Evolutionary conservation across 371 early-diverging fungal genomes (phyloP).

Genomic region (Rhizopus microsporus): DNA sequence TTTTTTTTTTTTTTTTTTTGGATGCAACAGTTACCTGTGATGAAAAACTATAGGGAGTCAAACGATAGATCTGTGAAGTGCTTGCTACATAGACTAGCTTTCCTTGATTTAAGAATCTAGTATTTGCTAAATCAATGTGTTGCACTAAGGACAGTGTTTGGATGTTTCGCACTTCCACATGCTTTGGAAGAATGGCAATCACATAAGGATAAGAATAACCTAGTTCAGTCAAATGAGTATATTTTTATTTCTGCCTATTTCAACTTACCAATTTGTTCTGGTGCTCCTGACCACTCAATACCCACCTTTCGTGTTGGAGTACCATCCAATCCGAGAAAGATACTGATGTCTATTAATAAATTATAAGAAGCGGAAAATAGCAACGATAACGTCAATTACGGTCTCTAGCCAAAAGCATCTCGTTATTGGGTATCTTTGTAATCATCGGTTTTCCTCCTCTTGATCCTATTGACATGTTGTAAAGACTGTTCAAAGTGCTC

Average conservation of each 20-base stretch:
- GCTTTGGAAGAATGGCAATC: conserved; percentile 66
- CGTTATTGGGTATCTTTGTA: conserved; percentile 68
- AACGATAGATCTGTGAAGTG: conserved; percentile 77
- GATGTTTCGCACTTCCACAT: conserved; percentile 86
- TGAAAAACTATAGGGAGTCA: conserved; percentile 84
- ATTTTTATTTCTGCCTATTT: neutral
- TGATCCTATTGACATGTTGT: conserved; percentile 61
- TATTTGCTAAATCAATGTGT: conserved; percentile 64
- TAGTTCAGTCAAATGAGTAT: conserved; percentile 8
- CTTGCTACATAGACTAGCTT: conserved; percentile 82
- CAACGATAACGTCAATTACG: conserved; percentile 40
- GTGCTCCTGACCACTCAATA: conserved; percentile 76
- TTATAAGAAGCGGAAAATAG: neutral
- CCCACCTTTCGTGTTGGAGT: conserved; percentile 66
- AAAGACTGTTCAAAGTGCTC: conserved; percentile 46
- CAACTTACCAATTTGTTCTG: conserved; percentile 64
- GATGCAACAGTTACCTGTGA: conserved; percentile 65
- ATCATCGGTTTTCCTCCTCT: conserved; percentile 70
- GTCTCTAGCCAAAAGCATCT: conserved; percentile 75
- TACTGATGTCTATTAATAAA: conserved; percentile 56
- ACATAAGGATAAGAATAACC: conserved; percentile 78
- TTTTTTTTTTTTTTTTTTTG: neutral
- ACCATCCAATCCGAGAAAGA: conserved; percentile 72
- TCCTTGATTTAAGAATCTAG: conserved; percentile 65
- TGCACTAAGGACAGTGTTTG: conserved; percentile 83